phyloP scores from a whole-genome alignment of 495 filamentous ascomycete genomes.

The Hyaloscypha finlandica region DNA sequence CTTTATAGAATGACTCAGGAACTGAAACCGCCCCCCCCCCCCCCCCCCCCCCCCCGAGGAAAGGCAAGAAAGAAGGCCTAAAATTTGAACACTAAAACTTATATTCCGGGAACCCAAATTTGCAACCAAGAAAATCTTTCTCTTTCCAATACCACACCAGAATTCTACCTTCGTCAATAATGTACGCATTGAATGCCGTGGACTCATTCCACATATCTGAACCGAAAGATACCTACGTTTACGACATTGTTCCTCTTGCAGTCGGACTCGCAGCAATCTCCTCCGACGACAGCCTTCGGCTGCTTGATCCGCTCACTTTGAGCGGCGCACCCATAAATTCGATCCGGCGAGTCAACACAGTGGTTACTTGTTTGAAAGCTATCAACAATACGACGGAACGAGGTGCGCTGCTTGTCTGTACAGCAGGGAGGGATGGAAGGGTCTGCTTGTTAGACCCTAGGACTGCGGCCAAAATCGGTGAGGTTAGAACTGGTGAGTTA shows the following conservation, averaged over 20 bases:
- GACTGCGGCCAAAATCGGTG: constrained; percentile 28
- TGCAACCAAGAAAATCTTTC: not conserved
- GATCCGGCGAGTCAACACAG: constrained; percentile 50
- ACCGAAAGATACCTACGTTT: constrained; percentile 49
- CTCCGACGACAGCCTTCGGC: constrained; percentile 56
- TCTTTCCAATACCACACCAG: not conserved
- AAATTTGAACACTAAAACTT: too few relatives aligned
- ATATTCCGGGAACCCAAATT: too few relatives aligned
- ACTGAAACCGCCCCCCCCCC: too few relatives aligned
- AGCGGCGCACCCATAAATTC: constrained; percentile 41
- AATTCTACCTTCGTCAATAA: constrained; percentile 26
- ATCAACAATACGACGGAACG: constrained; percentile 38
- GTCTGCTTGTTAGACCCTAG: constrained; percentile 61
- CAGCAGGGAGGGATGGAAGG: constrained; percentile 63
- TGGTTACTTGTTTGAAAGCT: constrained; percentile 57
- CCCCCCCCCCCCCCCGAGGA: too few relatives aligned
- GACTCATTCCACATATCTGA: constrained; percentile 46
- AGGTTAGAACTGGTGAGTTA: constrained; percentile 33
- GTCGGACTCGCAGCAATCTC: constrained; percentile 49
- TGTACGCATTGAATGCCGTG: constrained; percentile 48
- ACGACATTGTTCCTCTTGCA: constrained; percentile 48
- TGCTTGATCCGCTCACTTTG: constrained; percentile 52
- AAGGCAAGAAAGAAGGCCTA: too few relatives aligned
- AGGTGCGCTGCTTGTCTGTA: constrained; percentile 47
- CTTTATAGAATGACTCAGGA: too few relatives aligned